Conservation (phyloP, 2,329 filamentous ascomycete genomes). For the Aspergillus brunneoviolaceus region DNA sequence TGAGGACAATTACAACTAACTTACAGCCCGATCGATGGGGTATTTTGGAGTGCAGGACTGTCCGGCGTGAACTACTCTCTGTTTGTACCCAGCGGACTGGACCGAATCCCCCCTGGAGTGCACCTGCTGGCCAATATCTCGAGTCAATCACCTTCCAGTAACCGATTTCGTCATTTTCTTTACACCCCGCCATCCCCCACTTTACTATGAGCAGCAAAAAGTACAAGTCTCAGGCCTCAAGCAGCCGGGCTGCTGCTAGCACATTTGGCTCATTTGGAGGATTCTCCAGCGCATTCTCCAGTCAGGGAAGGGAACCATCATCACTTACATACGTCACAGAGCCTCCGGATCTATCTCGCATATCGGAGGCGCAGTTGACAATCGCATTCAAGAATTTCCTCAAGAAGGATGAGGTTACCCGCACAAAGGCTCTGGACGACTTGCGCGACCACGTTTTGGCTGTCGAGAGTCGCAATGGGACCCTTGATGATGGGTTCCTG, state of each 20-base stretch:
- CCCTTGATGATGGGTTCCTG: slow-evolving; percentile 76
- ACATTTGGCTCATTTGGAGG: slow-evolving; percentile 49
- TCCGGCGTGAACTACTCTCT: not conserved
- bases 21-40: not conserved
- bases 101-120: slow-evolving; percentile 1
- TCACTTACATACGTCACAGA: slow-evolving; percentile 83
- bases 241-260: slow-evolving; percentile 57
- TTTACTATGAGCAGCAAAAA: slow-evolving; percentile 62
- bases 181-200: slow-evolving; percentile 31
- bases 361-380: slow-evolving; percentile 77
- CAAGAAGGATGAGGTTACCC: slow-evolving; percentile 92
- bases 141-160: not conserved
- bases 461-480: slow-evolving; percentile 54
- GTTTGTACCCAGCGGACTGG: not conserved
- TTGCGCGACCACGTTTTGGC: slow-evolving; percentile 65
- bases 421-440: slow-evolving; percentile 86
- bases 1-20: not conserved
- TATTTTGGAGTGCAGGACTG: slow-evolving; percentile 2
- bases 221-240: slow-evolving; percentile 64
- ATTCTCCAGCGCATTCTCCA: slow-evolving; percentile 36
- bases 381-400: slow-evolving; percentile 90
- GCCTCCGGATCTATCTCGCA: slow-evolving; percentile 72
- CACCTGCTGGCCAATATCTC: not conserved
- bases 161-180: slow-evolving; percentile 17
- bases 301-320: slow-evolving; percentile 52